A percentile compares a stretch with the other conserved stretches of the same genome.
Evolutionary conservation across 2,329 filamentous ascomycete genomes (phyloP).

Genomic region (Pyrenophora graminea): DNA sequence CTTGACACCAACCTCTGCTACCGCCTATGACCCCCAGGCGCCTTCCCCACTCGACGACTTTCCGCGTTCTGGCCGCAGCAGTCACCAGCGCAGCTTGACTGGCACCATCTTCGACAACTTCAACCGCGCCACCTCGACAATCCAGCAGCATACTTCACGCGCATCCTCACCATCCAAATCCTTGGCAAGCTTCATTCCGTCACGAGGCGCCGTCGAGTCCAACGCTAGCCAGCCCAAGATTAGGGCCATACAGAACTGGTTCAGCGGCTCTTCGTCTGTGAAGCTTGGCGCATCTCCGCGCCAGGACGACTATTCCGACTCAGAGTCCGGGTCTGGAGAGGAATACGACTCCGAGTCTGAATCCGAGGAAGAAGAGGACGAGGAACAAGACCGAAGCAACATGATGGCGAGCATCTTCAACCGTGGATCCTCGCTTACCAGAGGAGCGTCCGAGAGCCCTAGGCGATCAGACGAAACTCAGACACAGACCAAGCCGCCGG

Average conservation of each 20-base stretch:
- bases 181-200: slow-evolving; percentile 47
- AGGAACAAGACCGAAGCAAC: slow-evolving; percentile 30
- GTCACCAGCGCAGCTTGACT: slow-evolving; percentile 43
- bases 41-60: slow-evolving; percentile 37
- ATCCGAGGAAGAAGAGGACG: slow-evolving; percentile 22
- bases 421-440: slow-evolving; percentile 34
- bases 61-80: slow-evolving; percentile 22
- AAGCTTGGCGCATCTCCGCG: slow-evolving; percentile 47
- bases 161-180: slow-evolving; percentile 47
- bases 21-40: slow-evolving; percentile 42
- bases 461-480: slow-evolving; percentile 20
- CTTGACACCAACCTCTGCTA: slow-evolving; percentile 32
- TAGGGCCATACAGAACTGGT: slow-evolving; percentile 54
- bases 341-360: slow-evolving; percentile 32
- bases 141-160: slow-evolving; percentile 47
- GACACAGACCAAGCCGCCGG: slow-evolving; percentile 25
- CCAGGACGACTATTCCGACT: slow-evolving; percentile 37
- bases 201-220: slow-evolving; percentile 36
- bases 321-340: slow-evolving; percentile 33
- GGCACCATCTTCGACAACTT: slow-evolving; percentile 47
- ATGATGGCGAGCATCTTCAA: slow-evolving; percentile 44
- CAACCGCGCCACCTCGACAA: slow-evolving; percentile 41
- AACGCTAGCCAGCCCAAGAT: slow-evolving; percentile 41
- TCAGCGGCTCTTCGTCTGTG: slow-evolving; percentile 58
- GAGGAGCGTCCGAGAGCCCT: slow-evolving; percentile 27